Evolutionary conservation across 2,329 filamentous ascomycete genomes (phyloP).

Genomic region (Fusarium odoratissimum): DNA sequence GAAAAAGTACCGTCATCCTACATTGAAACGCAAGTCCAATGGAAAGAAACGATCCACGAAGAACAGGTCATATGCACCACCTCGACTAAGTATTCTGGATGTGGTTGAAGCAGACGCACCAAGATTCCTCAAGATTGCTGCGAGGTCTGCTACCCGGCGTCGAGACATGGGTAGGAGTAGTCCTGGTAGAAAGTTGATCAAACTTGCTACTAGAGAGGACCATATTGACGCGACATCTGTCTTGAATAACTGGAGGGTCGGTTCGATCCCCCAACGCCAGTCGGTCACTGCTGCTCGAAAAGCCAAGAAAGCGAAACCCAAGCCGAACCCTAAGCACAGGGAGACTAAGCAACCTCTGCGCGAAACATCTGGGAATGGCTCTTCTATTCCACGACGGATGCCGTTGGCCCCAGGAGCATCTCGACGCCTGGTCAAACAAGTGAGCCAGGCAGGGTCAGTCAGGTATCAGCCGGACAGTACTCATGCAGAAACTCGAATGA

Average conservation of each 20-base stretch:
- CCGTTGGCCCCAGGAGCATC: conserved; percentile 10
- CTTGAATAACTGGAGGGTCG: conserved; percentile 67
- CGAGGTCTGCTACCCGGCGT: conserved; percentile 64
- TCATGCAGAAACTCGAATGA: neutral
- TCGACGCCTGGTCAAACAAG: conserved; percentile 48
- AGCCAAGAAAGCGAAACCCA: conserved; percentile 17
- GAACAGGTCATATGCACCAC: conserved; percentile 47
- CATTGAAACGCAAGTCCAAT: neutral
- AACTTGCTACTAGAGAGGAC: conserved; percentile 70
- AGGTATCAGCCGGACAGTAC: conserved; percentile 37
- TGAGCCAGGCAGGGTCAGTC: conserved; percentile 43
- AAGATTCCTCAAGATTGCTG: conserved; percentile 70
- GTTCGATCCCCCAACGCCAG: conserved; percentile 59
- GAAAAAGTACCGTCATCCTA: conserved; percentile 33
- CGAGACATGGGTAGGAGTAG: conserved; percentile 64
- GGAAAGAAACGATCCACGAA: conserved; percentile 10
- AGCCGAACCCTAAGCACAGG: conserved; percentile 10
- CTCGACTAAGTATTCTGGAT: conserved; percentile 70
- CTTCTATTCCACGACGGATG: conserved; percentile 1
- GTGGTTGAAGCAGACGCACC: conserved; percentile 65
- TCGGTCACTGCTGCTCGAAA: conserved; percentile 47
- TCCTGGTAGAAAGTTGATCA: conserved; percentile 67
- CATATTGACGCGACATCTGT: conserved; percentile 67
- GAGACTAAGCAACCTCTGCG: conserved; percentile 26
- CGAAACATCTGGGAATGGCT: conserved; percentile 42